These are phyloP conservation scores for Dujonia santamariae DNA, from an alignment of 1,139 yeast genomes.

Conservation along the genomic window DNA sequence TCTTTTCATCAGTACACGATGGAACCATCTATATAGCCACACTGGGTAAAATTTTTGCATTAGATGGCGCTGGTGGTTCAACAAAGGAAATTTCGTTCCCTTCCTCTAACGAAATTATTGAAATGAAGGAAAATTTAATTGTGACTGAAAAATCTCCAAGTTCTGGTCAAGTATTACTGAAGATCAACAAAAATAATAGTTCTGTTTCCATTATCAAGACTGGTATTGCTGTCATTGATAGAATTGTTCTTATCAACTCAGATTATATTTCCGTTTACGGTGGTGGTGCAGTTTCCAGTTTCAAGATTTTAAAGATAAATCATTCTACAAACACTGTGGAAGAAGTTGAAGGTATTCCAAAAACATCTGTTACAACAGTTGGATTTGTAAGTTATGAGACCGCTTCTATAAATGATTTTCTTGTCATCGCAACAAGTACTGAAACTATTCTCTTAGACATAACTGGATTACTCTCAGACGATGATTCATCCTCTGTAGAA, in stretches of 20 bases:
- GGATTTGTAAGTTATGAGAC: conserved; percentile 10
- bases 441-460: conserved; percentile 23
- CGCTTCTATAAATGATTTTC: conserved; percentile 18
- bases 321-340: not conserved
- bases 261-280: conserved; percentile 1
- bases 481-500: conserved; percentile 13
- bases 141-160: conserved; percentile 15
- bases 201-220: no score
- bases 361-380: not conserved
- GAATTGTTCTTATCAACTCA: conserved; percentile 4
- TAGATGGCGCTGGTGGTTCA: conserved; percentile 2
- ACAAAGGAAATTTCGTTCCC: no score
- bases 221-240: no score
- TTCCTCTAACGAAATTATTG: conserved; percentile 11
- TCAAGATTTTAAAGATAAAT: not conserved
- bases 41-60: not conserved
- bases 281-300: not conserved
- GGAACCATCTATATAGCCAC: conserved; percentile 4
- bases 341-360: not conserved
- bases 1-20: conserved; percentile 3
- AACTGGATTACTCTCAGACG: conserved; percentile 23
- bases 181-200: not conserved
- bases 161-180: no score
- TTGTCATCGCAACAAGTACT: conserved; percentile 12
- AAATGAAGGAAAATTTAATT: conserved; percentile 20